Evolutionary conservation across 768 basidiomycete species (phyloP).

Genomic region (Pleurotus tuber-regium): DNA sequence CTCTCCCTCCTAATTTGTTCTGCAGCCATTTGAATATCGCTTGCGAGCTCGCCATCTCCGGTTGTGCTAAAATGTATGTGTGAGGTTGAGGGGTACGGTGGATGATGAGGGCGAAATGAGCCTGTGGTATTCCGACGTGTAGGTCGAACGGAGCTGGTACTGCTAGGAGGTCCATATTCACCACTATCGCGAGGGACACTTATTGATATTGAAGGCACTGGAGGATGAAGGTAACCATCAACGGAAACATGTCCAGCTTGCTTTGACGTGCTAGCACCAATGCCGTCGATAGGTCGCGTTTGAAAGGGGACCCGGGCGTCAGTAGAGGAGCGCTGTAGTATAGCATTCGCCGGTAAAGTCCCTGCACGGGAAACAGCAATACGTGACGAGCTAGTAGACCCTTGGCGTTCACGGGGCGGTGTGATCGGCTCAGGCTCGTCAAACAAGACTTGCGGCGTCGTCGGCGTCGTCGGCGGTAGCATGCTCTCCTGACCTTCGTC

Average conservation of each 20-base stretch:
- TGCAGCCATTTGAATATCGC: conserved; percentile 86
- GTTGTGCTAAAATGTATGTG: conserved; percentile 30
- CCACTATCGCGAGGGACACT: conserved; percentile 18
- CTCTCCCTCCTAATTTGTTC: conserved; percentile 84
- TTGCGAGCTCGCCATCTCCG: conserved; percentile 56
- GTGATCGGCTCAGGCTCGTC: conserved; percentile 13
- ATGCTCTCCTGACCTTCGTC: conserved; percentile 22
- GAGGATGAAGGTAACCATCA: conserved; percentile 55
- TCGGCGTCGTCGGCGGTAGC: not conserved
- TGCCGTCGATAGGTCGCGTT: conserved; percentile 20
- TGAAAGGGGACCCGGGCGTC: not conserved
- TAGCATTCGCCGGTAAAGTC: not conserved
- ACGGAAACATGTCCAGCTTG: conserved; percentile 25
- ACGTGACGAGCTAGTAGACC: not conserved
- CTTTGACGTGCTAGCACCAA: conserved; percentile 18
- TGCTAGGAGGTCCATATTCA: not conserved
- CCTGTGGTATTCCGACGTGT: conserved; percentile 73
- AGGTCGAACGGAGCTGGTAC: conserved; percentile 22
- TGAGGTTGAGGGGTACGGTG: conserved; percentile 14
- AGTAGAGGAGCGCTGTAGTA: not conserved
- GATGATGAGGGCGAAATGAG: conserved; percentile 31
- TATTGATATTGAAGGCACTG: conserved; percentile 21
- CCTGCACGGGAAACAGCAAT: conserved; percentile 1
- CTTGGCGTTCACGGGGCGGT: not conserved
- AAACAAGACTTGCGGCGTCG: conserved; percentile 8